These are phyloP conservation scores for Cantharellus cinnabarinus DNA, from an alignment of 768 basidiomycete species.

Conservation along the genomic window DNA sequence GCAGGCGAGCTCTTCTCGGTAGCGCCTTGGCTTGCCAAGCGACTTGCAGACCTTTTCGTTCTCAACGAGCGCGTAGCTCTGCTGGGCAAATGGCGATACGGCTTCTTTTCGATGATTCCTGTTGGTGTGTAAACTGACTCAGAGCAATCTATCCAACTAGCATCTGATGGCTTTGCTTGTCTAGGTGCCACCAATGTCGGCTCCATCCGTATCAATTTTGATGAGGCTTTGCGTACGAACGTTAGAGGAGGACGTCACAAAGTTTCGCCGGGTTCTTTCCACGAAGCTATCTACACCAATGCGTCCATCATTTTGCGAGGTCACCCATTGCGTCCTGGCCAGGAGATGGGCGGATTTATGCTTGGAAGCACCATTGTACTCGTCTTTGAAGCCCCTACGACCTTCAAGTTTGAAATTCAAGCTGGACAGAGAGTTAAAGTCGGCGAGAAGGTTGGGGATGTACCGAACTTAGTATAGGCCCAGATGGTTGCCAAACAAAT, in stretches of 20 bases:
- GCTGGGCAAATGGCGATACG: constrained; percentile 83
- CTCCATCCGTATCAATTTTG: constrained; percentile 89
- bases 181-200: constrained; percentile 79
- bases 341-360: constrained; percentile 96
- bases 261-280: constrained; percentile 68
- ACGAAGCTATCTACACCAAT: constrained; percentile 75
- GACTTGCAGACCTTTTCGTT: constrained; percentile 82
- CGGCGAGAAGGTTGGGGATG: constrained; percentile 60
- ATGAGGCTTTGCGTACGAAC: constrained; percentile 79
- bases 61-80: constrained; percentile 96
- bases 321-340: constrained; percentile 67
- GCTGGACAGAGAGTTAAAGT: constrained; percentile 72
- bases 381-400: constrained; percentile 81
- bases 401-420: constrained; percentile 45
- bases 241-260: constrained; percentile 24
- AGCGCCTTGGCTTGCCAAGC: constrained; percentile 85
- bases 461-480: constrained; percentile 8
- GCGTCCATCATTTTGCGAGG: constrained; percentile 72
- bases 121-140: constrained; percentile 32
- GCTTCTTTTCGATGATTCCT: constrained; percentile 94
- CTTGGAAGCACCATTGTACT: constrained; percentile 90
- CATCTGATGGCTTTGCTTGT: neutral
- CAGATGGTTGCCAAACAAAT: too few species aligned
- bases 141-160: neutral
- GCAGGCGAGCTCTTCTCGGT: constrained; percentile 87